Base-by-base conservation (phyloP, 2,329 filamentous ascomycete genomes). In the Verticillium dahliae region DNA sequence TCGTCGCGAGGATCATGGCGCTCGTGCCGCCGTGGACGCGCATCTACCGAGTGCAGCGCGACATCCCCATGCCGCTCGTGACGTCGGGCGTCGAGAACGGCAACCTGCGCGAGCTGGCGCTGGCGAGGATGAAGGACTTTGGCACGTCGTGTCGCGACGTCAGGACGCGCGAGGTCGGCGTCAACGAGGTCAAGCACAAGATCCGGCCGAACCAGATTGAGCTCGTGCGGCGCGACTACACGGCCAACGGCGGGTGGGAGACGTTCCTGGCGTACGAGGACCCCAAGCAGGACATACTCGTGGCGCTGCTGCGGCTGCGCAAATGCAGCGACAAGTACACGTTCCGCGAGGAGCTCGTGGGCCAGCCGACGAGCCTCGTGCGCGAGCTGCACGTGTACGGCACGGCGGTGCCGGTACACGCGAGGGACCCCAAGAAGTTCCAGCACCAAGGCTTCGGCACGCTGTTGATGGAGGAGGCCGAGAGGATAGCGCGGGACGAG, bases 61-160 rank as follows among this genome's bases (percentile, higher is more conserved):
- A 99, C 76, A 99, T 99, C 62, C 95, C 95, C n/a, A 99, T 99
- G 95, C 95, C 95, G 0, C 83, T 99, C 31, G 96, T 99, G n/a
- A 98, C 95, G 0, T 96, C 94, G 0, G 95, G 95, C 50, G 95
- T 99, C 0, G 95, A 99, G 77, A 99, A 99, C 69, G 95, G 95
- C 64, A 99, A 99, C 72, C 80, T 99, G 45, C 88, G 95, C 65
- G 95, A 99, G 75, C 80, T 99, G 57, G 94, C 95, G 0, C 80
- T 99, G 61, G 92, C 93, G n/a, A 85, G 95, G 27, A 99, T 99
- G 96, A 97, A 97, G 76, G 95, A 99, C 73, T 98, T 99, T 68
- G 96, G 96, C 58, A 99, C 95, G 0, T 92, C 91, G 1, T 99
- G 96, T 73, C 91, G 96, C 66, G 95, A 99, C 70, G 95, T 99